Base-by-base conservation (phyloP, 2,329 filamentous ascomycete genomes). In the Alternaria conjuncta region DNA sequence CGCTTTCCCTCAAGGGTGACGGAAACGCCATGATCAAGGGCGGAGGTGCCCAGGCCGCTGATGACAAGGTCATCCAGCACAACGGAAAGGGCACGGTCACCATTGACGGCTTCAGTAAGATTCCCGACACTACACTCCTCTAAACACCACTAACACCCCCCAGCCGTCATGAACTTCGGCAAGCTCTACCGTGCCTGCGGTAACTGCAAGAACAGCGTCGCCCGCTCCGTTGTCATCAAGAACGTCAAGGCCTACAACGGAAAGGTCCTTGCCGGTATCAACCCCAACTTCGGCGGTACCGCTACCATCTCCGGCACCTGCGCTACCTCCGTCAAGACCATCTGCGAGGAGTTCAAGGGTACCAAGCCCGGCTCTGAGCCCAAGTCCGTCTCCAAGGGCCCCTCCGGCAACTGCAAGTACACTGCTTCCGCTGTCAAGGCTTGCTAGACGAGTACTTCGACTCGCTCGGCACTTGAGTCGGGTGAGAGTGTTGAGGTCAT, bases 201-300 rank as follows among this genome's bases (percentile, higher is more conserved):
- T 46, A 79, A 80, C 75, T 80, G 78, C 75, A 86, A 86, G 78
- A 86, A 84, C 77, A 77, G 74, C 11, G 76, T 80, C 60, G 75
- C 79, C 36, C 81, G 84, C 61, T 77, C 80, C 66, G 79, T 84
- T 57, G 76, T 83, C 61, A 78, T 86, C 60, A 76, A 82, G 71
- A 81, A 82, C 69, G 76, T 83, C 63, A 79, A 78, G 46, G 82
- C 82, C 62, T 80, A 81, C 64, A 73, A 76, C 51, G 75, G 79
- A 60, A 84, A 84, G 62, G 72, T 78, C 55, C 78, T 84, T 30
- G 82, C 79, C 65, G 83, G 84, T 51, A 85, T 86, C 75, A 86
- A 86, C 79, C 79, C 79, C 61, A 86, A 86, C 81, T 86, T 83
- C 66, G 84, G 83, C 13, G 61, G 84, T 68, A 84, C 82, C 36